Percentiles rank a stretch among this genome's conserved stretches.
phyloP scores from a whole-genome alignment of 805 yeast species.

The Nakazawaea wyomingensis region DNA sequence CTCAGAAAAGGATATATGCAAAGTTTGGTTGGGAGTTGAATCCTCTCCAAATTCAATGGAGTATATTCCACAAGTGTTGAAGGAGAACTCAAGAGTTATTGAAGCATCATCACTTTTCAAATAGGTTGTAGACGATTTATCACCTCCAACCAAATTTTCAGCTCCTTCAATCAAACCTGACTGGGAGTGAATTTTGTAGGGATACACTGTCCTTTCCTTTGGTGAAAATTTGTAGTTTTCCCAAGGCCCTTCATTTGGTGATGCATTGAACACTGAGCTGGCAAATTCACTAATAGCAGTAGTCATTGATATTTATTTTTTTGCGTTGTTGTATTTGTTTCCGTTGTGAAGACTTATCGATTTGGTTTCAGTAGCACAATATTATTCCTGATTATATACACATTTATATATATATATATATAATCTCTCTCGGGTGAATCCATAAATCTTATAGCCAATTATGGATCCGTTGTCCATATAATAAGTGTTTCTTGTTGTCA shows the following conservation, averaged over 20 bases:
- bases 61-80: constrained; percentile 14
- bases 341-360: too few species aligned
- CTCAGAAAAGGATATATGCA: constrained; percentile 12
- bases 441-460: too few species aligned
- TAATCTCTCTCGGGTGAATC: too few species aligned
- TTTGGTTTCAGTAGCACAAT: too few species aligned
- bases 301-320: not conserved
- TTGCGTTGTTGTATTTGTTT: too few species aligned
- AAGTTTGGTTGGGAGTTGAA: constrained; percentile 4
- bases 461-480: too few species aligned
- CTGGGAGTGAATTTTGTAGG: constrained; percentile 1
- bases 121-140: not conserved
- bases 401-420: too few species aligned
- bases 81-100: constrained; percentile 12
- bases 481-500: too few species aligned
- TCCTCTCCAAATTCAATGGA: constrained; percentile 11
- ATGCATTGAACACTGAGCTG: constrained; percentile 8
- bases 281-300: constrained; percentile 4
- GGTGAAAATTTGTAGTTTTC: constrained; percentile 13
- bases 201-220: constrained; percentile 8
- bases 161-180: constrained; percentile 8
- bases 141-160: constrained; percentile 5
- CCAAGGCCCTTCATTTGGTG: constrained; percentile 14
- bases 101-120: constrained; percentile 13
- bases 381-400: too few species aligned